Evolutionary conservation across 768 basidiomycete genomes (phyloP).

Genomic region (Pleurotus eryngii): DNA sequence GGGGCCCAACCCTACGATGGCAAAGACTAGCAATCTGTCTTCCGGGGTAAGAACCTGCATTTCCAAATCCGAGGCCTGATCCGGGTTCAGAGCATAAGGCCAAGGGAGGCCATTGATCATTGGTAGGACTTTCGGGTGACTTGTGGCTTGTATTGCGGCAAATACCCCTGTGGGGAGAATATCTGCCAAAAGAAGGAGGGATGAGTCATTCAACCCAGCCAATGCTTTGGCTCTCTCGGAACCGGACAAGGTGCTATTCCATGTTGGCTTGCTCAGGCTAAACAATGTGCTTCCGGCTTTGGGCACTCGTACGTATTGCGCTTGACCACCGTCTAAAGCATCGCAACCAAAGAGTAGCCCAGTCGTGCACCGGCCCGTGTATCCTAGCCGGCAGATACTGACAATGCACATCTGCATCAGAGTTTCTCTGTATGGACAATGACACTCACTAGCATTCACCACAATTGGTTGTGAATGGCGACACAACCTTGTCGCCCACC

Average conservation of each 20-base stretch:
- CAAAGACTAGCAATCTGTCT: conserved; percentile 57
- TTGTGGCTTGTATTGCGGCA: conserved; percentile 67
- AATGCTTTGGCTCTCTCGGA: conserved; percentile 35
- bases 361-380: conserved; percentile 64
- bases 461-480: conserved; percentile 79
- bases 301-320: conserved; percentile 78
- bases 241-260: conserved; percentile 35
- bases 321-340: conserved; percentile 68
- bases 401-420: neutral
- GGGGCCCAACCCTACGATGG: conserved; percentile 73
- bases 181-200: conserved; percentile 70
- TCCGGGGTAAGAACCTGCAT: conserved; percentile 34
- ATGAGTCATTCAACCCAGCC: conserved; percentile 52
- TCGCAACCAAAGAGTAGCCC: conserved; percentile 66
- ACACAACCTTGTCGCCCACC: conserved; percentile 74
- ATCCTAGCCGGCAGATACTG: conserved; percentile 72
- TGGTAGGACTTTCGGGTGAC: conserved; percentile 68
- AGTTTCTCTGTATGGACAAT: neutral
- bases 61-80: conserved; percentile 19
- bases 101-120: conserved; percentile 58
- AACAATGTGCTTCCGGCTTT: conserved; percentile 77
- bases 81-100: conserved; percentile 42
- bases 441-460: conserved; percentile 76
- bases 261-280: conserved; percentile 51
- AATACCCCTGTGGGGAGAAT: conserved; percentile 81